Conservation (phyloP, 139 green algal genomes). For the Tetradesmus lagerheimii region DNA sequence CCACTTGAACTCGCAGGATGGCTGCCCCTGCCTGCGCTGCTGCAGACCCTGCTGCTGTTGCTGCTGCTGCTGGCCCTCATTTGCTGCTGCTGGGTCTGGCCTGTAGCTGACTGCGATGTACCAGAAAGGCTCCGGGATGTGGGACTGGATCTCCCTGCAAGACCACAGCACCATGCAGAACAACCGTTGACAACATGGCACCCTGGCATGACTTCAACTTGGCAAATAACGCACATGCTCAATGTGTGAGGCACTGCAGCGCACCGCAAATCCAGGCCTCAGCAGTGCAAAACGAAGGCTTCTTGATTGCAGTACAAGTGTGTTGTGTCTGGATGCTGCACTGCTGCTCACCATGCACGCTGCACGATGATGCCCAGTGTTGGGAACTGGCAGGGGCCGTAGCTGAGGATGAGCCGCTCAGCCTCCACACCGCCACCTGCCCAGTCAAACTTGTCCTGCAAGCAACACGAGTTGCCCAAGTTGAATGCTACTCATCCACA, state of each 20-base stretch:
- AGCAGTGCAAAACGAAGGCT: no score
- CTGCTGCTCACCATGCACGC: conserved; percentile 80
- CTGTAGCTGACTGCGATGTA: conserved; percentile 71
- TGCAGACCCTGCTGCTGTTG: conserved; percentile 10
- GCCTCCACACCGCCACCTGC: conserved; percentile 45
- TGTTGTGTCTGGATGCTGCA: background rate
- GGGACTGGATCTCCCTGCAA: conserved; percentile 91
- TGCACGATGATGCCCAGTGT: conserved; percentile 98
- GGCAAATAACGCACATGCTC: no score
- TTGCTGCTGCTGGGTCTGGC: background rate
- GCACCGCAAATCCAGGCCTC: background rate
- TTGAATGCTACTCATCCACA: no score
- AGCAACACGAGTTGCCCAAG: no score
- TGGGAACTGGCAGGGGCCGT: conserved; percentile 98
- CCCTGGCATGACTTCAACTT: background rate
- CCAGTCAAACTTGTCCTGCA: conserved; percentile 87
- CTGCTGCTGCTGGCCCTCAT: background rate
- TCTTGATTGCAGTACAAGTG: no score
- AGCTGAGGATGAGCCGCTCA: conserved; percentile 79
- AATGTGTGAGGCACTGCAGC: no score
- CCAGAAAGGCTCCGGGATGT: conserved; percentile 96
- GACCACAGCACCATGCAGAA: background rate
- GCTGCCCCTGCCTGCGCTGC: conserved; percentile 1
- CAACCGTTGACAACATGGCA: conserved; percentile 13
- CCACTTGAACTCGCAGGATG: conserved; percentile 82